phyloP scores from a whole-genome alignment of 2,329 filamentous ascomycete species.

The Xylariaceae sp. region DNA sequence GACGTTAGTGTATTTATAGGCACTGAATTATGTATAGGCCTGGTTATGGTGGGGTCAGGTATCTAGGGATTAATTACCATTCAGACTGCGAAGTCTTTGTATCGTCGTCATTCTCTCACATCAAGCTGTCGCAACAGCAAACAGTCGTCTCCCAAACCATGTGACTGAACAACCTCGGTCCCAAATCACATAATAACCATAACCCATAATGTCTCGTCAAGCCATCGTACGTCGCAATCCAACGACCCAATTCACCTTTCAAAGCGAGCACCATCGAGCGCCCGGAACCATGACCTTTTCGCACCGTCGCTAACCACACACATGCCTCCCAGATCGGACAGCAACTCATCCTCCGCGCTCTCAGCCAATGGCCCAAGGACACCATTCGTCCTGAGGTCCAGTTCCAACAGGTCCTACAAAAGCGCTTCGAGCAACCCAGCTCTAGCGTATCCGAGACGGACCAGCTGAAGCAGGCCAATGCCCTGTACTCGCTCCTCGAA shows the following conservation, averaged over 20 bases:
- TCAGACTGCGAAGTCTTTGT: no score
- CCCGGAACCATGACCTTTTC: not conserved
- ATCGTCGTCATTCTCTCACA: no score
- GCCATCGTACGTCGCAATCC: slow-evolving; percentile 22
- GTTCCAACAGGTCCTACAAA: slow-evolving; percentile 51
- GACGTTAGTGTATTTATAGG: no score
- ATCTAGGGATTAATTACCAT: no score
- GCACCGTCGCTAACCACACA: not conserved
- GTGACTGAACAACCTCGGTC: not conserved
- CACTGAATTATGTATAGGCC: no score
- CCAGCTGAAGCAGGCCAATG: slow-evolving; percentile 53
- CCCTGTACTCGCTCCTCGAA: slow-evolving; percentile 53
- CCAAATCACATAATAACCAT: not conserved
- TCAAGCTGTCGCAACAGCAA: not conserved
- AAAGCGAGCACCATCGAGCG: slow-evolving; percentile 7
- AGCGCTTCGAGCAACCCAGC: slow-evolving; percentile 36
- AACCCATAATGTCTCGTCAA: slow-evolving; percentile 22
- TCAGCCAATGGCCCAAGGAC: slow-evolving; percentile 59
- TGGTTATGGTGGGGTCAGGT: no score
- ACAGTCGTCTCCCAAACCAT: not conserved
- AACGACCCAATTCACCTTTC: not conserved
- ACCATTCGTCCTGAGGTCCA: slow-evolving; percentile 57
- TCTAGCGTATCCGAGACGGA: slow-evolving; percentile 38
- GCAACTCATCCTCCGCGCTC: slow-evolving; percentile 44
- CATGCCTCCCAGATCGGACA: slow-evolving; percentile 35